A percentile compares a stretch with the other conserved stretches of the same genome.
phyloP scores from a whole-genome alignment of 2,329 filamentous ascomycete species.

The Ceratocystis albifundus region DNA sequence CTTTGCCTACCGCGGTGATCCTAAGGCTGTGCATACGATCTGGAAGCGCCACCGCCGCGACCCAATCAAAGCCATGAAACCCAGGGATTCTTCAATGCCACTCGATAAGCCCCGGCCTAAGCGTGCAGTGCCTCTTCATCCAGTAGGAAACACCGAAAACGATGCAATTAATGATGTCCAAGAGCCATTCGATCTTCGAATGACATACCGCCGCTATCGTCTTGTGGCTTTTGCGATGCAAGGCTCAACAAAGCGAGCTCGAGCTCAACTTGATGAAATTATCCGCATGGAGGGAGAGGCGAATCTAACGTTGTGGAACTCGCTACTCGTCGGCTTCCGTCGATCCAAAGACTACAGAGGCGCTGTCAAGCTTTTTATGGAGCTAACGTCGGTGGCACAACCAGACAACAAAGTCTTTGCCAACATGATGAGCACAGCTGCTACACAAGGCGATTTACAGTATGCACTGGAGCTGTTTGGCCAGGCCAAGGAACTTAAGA shows the following conservation, averaged over 20 bases:
- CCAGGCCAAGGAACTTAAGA: conserved; percentile 43
- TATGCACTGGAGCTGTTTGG: conserved; percentile 54
- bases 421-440: conserved; percentile 61
- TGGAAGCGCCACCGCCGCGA: conserved; percentile 18
- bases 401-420: conserved; percentile 57
- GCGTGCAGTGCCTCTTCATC: not conserved
- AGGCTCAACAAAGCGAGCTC: conserved; percentile 19
- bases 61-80: not conserved
- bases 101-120: not conserved
- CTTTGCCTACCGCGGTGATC: conserved; percentile 17
- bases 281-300: conserved; percentile 31
- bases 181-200: conserved; percentile 8
- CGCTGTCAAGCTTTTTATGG: conserved; percentile 52
- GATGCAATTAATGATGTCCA: conserved; percentile 8
- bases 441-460: conserved; percentile 60
- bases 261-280: conserved; percentile 20
- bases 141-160: conserved; percentile 7
- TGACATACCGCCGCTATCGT: conserved; percentile 17
- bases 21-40: conserved; percentile 18
- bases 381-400: conserved; percentile 39
- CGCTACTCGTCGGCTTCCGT: conserved; percentile 58
- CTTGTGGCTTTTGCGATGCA: conserved; percentile 17
- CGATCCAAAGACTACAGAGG: conserved; percentile 55
- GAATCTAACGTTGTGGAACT: conserved; percentile 58
- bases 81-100: not conserved